These are phyloP conservation scores for Gyromitra esculenta DNA, from an alignment of 2,329 filamentous ascomycete genomes.

Conservation along the genomic window DNA sequence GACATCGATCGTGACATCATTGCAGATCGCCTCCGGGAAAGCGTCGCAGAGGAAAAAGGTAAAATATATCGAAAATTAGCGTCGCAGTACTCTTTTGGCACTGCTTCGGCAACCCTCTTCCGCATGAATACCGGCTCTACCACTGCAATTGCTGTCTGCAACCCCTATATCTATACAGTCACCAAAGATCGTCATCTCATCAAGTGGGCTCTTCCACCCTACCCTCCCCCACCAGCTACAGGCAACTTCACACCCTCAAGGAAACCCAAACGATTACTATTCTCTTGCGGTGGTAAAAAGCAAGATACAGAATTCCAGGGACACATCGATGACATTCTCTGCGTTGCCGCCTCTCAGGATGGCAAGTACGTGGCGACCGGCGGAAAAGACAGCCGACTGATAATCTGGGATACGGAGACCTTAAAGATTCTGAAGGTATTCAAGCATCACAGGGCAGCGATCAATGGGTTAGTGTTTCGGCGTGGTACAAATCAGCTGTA, in stretches of 20 bases:
- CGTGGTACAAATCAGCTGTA: constrained; percentile 91
- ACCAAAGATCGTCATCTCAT: constrained; percentile 84
- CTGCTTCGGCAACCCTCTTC: constrained; percentile 76
- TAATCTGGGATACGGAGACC: constrained; percentile 85
- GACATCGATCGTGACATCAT: constrained; percentile 94
- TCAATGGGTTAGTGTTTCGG: constrained; percentile 86
- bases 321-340: constrained; percentile 81
- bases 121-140: constrained; percentile 79
- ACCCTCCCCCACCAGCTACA: constrained; percentile 57
- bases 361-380: constrained; percentile 92
- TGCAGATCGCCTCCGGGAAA: constrained; percentile 87
- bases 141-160: constrained; percentile 80
- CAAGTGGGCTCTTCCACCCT: constrained; percentile 80
- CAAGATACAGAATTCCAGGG: constrained; percentile 75
- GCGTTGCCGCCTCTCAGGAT: constrained; percentile 85
- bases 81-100: constrained; percentile 74
- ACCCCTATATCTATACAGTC: constrained; percentile 86
- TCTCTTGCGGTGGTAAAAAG: constrained; percentile 70
- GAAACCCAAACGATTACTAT: constrained; percentile 72
- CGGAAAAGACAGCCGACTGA: constrained; percentile 81
- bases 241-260: constrained; percentile 66
- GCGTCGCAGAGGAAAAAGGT: constrained; percentile 90
- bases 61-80: constrained; percentile 85
- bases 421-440: constrained; percentile 84
- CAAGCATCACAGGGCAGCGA: constrained; percentile 87